Conservation (phyloP, 108 stramenopile species). For the Conticribra weissflogii region DNA sequence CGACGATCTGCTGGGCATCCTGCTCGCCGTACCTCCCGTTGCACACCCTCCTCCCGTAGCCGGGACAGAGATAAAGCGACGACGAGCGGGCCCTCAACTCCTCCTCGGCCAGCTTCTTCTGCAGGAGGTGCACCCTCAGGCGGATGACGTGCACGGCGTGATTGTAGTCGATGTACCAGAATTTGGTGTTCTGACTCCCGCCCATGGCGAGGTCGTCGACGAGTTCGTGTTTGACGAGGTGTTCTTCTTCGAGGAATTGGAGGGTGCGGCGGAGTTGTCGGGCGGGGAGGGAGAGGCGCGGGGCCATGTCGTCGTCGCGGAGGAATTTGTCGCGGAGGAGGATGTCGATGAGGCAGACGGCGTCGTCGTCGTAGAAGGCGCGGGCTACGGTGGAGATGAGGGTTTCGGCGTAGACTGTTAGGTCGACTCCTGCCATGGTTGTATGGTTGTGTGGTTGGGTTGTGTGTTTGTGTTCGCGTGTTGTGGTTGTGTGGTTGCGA, state of each 20-base stretch:
- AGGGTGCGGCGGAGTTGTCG: slow-evolving; percentile 79
- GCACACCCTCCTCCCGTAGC: slow-evolving; percentile 72
- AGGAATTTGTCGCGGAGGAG: slow-evolving; percentile 88
- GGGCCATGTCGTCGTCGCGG: slow-evolving; percentile 92
- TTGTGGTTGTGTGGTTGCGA: too few species aligned
- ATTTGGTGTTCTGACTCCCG: slow-evolving; percentile 83
- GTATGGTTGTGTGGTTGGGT: not conserved
- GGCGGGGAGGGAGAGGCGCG: slow-evolving; percentile 72
- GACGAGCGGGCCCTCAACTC: slow-evolving; percentile 74
- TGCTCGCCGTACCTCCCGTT: slow-evolving; percentile 87
- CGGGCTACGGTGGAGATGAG: slow-evolving; percentile 85
- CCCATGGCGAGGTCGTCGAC: slow-evolving; percentile 90
- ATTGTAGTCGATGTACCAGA: slow-evolving; percentile 64
- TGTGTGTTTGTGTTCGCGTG: too few species aligned
- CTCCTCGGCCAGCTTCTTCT: slow-evolving; percentile 69
- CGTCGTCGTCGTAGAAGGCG: slow-evolving; percentile 91
- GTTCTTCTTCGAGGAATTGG: slow-evolving; percentile 83
- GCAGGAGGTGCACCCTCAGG: slow-evolving; percentile 75
- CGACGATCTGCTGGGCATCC: slow-evolving; percentile 83
- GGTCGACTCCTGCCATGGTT: not conserved
- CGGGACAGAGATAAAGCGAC: slow-evolving; percentile 83
- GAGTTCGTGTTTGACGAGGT: slow-evolving; percentile 82
- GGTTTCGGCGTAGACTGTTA: slow-evolving; percentile 63
- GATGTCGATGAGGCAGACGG: slow-evolving; percentile 85
- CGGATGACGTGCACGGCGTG: slow-evolving; percentile 88